These are phyloP conservation scores for Trichoderma afroharzianum DNA, from an alignment of 2,329 filamentous ascomycete species.

Conservation along the genomic window DNA sequence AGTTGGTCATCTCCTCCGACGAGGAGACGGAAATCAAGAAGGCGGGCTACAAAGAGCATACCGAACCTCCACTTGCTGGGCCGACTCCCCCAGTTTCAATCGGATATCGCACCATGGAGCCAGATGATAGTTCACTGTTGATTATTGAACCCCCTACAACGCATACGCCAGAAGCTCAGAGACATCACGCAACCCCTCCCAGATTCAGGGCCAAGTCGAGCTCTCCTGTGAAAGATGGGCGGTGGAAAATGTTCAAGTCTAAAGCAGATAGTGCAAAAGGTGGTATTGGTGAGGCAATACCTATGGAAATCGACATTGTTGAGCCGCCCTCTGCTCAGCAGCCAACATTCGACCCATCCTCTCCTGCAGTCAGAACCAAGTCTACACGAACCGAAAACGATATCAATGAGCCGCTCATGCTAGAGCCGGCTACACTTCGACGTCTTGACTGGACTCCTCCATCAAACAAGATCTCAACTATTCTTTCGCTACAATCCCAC, in stretches of 20 bases:
- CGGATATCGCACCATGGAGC: not conserved
- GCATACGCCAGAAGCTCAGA: constrained; percentile 19
- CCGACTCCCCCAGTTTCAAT: not conserved
- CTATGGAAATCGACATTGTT: not conserved
- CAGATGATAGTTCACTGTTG: constrained; percentile 18
- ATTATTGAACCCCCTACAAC: constrained; percentile 24
- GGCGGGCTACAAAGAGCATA: not conserved
- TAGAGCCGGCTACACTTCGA: constrained; percentile 52
- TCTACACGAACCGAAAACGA: constrained; percentile 10
- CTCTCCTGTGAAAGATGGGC: constrained; percentile 28
- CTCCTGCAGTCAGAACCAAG: not conserved
- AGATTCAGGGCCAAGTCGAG: constrained; percentile 4
- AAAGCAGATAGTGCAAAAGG: not conserved
- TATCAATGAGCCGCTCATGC: constrained; percentile 33
- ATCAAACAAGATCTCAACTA: constrained; percentile 35
- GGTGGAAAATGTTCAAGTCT: constrained; percentile 37
- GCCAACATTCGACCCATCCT: no score
- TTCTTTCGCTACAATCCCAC: constrained; percentile 32
- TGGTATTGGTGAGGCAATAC: not conserved
- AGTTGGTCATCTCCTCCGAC: constrained; percentile 35
- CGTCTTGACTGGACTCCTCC: constrained; percentile 67
- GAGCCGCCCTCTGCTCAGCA: not conserved
- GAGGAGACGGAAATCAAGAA: constrained; percentile 19
- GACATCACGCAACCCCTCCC: constrained; percentile 13
- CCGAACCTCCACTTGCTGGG: not conserved